Evolutionary conservation across 73 alveolate genomes (phyloP).

Genomic region (Paramecium tetraurelia): DNA sequence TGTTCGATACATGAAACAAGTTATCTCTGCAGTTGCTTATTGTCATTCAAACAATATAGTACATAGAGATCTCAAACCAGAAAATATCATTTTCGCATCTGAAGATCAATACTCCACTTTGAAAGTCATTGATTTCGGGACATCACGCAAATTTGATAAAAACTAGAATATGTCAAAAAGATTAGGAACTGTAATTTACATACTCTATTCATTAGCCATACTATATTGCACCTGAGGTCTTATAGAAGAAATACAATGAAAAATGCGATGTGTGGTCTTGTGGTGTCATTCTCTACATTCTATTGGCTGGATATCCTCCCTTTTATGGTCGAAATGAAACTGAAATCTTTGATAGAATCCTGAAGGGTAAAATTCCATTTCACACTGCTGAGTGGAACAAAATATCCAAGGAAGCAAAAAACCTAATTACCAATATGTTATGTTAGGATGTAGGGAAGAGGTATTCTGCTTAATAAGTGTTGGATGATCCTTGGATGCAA

Average conservation of each 20-base stretch:
- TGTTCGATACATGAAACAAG: constrained; percentile 52
- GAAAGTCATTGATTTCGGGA: constrained; percentile 64
- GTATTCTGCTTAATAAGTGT: constrained; percentile 39
- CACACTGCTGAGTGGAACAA: constrained; percentile 62
- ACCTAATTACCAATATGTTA: constrained; percentile 62
- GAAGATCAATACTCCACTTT: background rate
- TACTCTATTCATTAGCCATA: background rate
- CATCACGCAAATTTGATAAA: constrained; percentile 29
- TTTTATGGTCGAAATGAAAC: constrained; percentile 72
- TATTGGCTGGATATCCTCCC: constrained; percentile 84
- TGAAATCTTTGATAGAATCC: constrained; percentile 69
- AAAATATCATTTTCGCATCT: constrained; percentile 58
- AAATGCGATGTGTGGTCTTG: constrained; percentile 91
- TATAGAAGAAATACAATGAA: constrained; percentile 71
- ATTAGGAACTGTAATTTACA: constrained; percentile 80
- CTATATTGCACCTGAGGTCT: constrained; percentile 91
- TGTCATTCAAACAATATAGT: constrained; percentile 72
- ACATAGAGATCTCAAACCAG: constrained; percentile 74
- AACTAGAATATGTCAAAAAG: constrained; percentile 76
- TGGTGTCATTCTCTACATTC: constrained; percentile 79
- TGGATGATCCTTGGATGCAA: constrained; percentile 52
- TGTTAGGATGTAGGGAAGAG: constrained; percentile 55
- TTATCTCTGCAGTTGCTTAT: constrained; percentile 68
- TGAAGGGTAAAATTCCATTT: constrained; percentile 70
- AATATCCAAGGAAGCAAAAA: constrained; percentile 69